Base-by-base conservation (phyloP, 805 yeast species). In the Yamadazyma phyllophila region DNA sequence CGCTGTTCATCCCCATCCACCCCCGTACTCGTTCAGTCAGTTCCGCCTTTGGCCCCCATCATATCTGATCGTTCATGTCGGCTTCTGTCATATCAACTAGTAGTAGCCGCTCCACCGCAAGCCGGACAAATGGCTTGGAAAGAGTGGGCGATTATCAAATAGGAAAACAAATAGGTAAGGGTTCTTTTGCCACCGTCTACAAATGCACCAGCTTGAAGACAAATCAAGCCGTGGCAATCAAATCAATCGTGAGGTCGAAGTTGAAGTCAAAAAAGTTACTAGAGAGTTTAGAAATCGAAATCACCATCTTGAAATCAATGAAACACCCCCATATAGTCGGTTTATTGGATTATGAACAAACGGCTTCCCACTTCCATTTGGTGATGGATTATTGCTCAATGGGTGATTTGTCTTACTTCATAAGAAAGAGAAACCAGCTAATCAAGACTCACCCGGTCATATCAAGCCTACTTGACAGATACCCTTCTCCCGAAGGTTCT, bases 331-430 rank as follows among this genome's bases (percentile, higher is more conserved):
- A 94, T 63, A 86, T 94, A 45, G 99, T 94, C 9, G 84, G 84
- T 13, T 71, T 94, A 39, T 67, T 88, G 48, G 98, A 92, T 59
- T 90, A 89, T 60, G 81, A 82, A 48, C 85, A 88, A 59, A 85
- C 96, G 1, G 66, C 81, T 8, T 63, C 81, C 9, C 88, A 91
- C 63, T 88, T 90, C 69, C 92, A 89, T 61, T 71, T 94, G 51
- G 83, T 92, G 13, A 94, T 94, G 97, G 98, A 94, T 64, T 94
- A 89, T 69, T 94, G 99, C 63, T 83, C 97, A 1, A 71, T 94
- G 61, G 99, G 99, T 11, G 99, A 94, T 66, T 74, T 94, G 50
- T 87, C 96, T 0, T 88, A 83, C 58, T 85, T 94, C 55, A 91
- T 94, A 45, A 80, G 87, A 58, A 83, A 81, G 60, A 76, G 91